phyloP scores from a whole-genome alignment of 2,329 filamentous ascomycete species.

The Grosmannia huntii region DNA sequence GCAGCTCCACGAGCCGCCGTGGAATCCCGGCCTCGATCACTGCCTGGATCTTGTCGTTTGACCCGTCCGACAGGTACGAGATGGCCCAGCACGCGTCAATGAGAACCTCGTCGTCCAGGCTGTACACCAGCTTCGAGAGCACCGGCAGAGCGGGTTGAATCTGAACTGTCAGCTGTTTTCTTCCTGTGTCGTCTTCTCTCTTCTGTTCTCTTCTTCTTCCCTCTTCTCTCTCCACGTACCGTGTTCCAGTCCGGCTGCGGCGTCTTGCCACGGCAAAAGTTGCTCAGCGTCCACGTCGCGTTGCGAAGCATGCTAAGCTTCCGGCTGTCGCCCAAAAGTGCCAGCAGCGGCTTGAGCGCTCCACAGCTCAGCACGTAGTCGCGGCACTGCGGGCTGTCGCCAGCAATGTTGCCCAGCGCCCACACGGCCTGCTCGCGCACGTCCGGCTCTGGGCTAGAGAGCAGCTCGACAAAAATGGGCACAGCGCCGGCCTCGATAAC shows the following conservation, averaged over 20 bases:
- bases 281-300: constrained; percentile 97
- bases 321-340: constrained; percentile 87
- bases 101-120: constrained; percentile 91
- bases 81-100: constrained; percentile 99
- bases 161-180: constrained; percentile 29
- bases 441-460: constrained; percentile 92
- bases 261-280: constrained; percentile 99
- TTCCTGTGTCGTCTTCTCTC: neutral
- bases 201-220: neutral
- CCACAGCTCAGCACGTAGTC: constrained; percentile 91
- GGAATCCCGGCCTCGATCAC: constrained; percentile 98
- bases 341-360: constrained; percentile 79
- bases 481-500: constrained; percentile 97
- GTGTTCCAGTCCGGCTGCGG: constrained; percentile 97
- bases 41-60: constrained; percentile 98
- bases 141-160: constrained; percentile 92
- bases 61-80: constrained; percentile 93
- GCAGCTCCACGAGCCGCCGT: constrained; percentile 85
- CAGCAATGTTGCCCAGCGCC: constrained; percentile 97
- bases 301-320: constrained; percentile 99
- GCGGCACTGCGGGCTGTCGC: constrained; percentile 93
- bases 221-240: constrained; percentile 39
- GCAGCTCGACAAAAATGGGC: constrained; percentile 93
- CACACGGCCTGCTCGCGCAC: constrained; percentile 97
- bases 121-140: constrained; percentile 94